Percentiles rank a stretch among this genome's conserved stretches.
Conservation (phyloP, 2,329 filamentous ascomycete genomes). For the Fusarium sp. region DNA sequence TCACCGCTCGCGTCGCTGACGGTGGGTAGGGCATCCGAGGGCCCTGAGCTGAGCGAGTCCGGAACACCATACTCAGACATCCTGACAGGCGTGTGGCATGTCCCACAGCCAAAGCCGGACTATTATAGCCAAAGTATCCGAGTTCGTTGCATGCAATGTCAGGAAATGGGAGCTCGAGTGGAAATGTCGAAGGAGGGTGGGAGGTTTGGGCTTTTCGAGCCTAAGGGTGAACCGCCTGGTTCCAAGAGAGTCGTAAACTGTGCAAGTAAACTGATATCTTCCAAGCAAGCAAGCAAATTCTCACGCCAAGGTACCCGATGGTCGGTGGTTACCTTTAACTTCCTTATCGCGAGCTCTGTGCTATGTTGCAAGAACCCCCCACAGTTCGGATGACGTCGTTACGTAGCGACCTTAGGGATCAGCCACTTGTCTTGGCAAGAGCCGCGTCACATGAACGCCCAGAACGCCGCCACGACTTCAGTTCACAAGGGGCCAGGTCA, state of each 20-base stretch:
- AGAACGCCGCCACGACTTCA: neutral
- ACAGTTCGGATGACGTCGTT: constrained; percentile 38
- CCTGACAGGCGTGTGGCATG: constrained; percentile 21
- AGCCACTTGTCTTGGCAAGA: constrained; percentile 1
- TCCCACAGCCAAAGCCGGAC: constrained; percentile 11
- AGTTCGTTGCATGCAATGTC: constrained; percentile 7
- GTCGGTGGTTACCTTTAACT: constrained; percentile 11
- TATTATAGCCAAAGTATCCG: neutral
- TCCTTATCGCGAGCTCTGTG: constrained; percentile 18
- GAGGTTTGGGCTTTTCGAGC: neutral
- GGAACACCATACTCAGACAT: constrained; percentile 44
- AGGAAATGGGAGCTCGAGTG: neutral
- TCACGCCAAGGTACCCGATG: constrained; percentile 1
- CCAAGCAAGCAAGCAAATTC: neutral
- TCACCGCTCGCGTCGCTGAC: constrained; percentile 33
- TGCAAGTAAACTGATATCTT: neutral
- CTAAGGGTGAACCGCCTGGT: neutral
- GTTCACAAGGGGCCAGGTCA: neutral
- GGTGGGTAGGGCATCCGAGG: constrained; percentile 26
- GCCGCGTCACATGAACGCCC: constrained; percentile 3
- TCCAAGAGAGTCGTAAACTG: neutral
- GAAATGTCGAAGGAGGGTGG: neutral
- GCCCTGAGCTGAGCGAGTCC: constrained; percentile 36
- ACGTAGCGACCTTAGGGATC: neutral
- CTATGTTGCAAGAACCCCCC: constrained; percentile 17